Base-by-base conservation (phyloP, 1,139 yeast species). In the Yamadazyma jaroonii region DNA sequence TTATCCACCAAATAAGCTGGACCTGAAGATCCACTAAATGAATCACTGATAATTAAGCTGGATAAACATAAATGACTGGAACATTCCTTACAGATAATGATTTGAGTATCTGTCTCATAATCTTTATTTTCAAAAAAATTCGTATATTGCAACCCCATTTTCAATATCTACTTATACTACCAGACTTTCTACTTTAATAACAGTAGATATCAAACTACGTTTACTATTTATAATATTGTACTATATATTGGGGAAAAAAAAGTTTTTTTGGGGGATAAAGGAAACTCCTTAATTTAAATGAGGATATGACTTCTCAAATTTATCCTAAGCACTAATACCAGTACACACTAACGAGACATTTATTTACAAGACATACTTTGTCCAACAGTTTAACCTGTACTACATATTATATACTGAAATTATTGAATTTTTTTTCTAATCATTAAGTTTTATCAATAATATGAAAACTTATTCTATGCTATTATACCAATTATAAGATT, bases 31-130 rank as follows among this genome's bases (percentile, higher is more conserved):
- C 81, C 82, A 41, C 62, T 59, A 48, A 77, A 77, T 37, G 73
- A 67, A 46, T 72, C 79, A 15, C 77, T 68, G 17, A 75, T 61
- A 29, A 77, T 62, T 37, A 74, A 58, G 32, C 61, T 60, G 5
- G 71, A 62, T 29, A 72, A 57, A 45, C 81, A 77, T 37, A 77
- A 64, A 54, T 77, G 82, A 23, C 72, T 65, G 42, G 75, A 74
- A 49, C 83, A 77, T 31, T 67, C 64, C 42, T 62, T 62, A 48
- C 83, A 77, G 20, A 76, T 62, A 34, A 76, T 67, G 37, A 77
- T 65, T 50, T 67, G 64, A 38, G 65, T 61, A 33, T 65, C 66
- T 25, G 57, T 49, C 43, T 67, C 73, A 37, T 62, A 62, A 29
- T 55, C 57, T 12, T 61, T 53, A 44, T 55, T 56, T 29, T 64